These are phyloP conservation scores for Claviceps pazoutovae DNA, from an alignment of 2,329 filamentous ascomycete species.

Conservation along the genomic window DNA sequence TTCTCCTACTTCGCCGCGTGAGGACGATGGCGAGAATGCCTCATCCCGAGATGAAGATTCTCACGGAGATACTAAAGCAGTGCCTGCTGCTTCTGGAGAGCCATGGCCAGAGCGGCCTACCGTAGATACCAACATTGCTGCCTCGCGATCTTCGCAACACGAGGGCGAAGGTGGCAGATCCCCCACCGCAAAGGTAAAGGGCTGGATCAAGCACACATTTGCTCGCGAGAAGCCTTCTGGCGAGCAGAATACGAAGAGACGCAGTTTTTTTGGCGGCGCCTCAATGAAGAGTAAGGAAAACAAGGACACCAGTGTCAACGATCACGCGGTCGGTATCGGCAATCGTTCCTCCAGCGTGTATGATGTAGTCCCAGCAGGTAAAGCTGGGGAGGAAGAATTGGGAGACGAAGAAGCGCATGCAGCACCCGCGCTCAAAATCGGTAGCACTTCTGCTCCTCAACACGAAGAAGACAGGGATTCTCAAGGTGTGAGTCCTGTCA, in stretches of 20 bases:
- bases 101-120: background rate
- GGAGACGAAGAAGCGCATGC: background rate
- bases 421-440: background rate
- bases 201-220: slow-evolving; percentile 43
- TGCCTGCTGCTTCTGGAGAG: background rate
- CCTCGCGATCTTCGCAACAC: slow-evolving; percentile 5
- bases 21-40: slow-evolving; percentile 5
- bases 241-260: slow-evolving; percentile 22
- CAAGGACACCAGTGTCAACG: slow-evolving; percentile 29
- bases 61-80: background rate
- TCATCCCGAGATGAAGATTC: slow-evolving; percentile 7
- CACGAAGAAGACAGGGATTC: slow-evolving; percentile 15
- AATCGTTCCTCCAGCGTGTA: slow-evolving; percentile 29
- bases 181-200: slow-evolving; percentile 30
- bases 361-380: slow-evolving; percentile 32
- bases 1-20: background rate
- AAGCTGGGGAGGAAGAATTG: slow-evolving; percentile 10
- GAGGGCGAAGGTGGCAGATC: slow-evolving; percentile 13
- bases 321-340: slow-evolving; percentile 30
- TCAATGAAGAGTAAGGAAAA: slow-evolving; percentile 28
- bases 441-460: slow-evolving; percentile 11
- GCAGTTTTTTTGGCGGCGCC: slow-evolving; percentile 37
- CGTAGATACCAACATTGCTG: slow-evolving; percentile 1
- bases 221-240: slow-evolving; percentile 27
- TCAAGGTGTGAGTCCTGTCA: slow-evolving; percentile 23